Evolutionary conservation across 2,329 filamentous ascomycete genomes (phyloP), one percentile per base, ranked within the genome.

Genomic region (Botrytis tulipae): DNA sequence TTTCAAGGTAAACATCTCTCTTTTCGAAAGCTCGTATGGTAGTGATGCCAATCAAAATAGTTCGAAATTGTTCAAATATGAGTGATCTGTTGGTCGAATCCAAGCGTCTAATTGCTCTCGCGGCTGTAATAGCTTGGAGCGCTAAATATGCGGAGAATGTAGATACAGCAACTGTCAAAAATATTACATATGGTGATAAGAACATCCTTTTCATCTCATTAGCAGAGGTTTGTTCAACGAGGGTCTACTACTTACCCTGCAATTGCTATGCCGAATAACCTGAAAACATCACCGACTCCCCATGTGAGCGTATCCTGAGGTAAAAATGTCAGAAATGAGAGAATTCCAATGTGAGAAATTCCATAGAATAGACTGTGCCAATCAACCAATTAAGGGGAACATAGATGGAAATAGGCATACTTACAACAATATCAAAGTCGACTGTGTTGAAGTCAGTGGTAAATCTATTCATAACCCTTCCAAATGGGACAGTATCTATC

Each of bases 21-120:
- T 92, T 93, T 75, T 88, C 88, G 76, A 92, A 95, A 0, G 91
- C 91, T n/a, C 93, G 88, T 69, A 95, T 93, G 0, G 92, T 94
- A 8, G 88, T 85, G 32, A 95, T 87, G 7, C 93, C 93, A 1
- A 87, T 86, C 16, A 95, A 85, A 0, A 91, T 88, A 1, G 91
- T 89, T 12, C 90, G 90, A 77, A 95, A 94, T 48, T 78, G 76
- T n/a, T 76, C 92, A 78, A 93, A 94, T 1, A 95, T 89, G 0
- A 92, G 92, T 0, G 90, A 92, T 82, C 93, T 94, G 68, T 88
- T 87, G 2, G 87, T 92, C 77, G 90, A 92, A 80, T 95, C 92
- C 0, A 95, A 86, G 9, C 93, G 86, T 82, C 94, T 95, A 75
- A 91, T 85, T 20, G 93, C 91, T 46, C 92, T 86, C 0, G 92